Evolutionary conservation across 352 stramenopile species (phyloP).

Genomic region (Phytopythium sindhum): DNA sequence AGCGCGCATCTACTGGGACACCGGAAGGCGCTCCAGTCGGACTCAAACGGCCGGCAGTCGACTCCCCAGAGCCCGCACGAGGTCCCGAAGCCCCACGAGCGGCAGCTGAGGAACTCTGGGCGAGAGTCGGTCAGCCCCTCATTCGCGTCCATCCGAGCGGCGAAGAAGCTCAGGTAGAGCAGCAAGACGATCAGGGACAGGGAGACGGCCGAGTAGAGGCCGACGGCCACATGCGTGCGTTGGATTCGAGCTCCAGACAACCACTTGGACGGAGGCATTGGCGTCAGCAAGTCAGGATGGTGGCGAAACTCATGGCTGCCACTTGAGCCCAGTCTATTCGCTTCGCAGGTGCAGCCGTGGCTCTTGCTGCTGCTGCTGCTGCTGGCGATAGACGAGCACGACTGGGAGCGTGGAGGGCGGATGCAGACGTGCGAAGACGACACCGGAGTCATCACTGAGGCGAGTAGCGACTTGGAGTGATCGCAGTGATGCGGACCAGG

Average conservation of each 20-base stretch:
- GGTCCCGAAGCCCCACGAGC: constrained; percentile 59
- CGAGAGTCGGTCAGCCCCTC: constrained; percentile 14
- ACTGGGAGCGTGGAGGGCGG: neutral
- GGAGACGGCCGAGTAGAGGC: constrained; percentile 45
- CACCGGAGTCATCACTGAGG: neutral
- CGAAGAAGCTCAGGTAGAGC: constrained; percentile 77
- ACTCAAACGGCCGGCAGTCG: constrained; percentile 59
- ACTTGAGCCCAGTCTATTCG: too few relatives aligned
- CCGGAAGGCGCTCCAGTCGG: constrained; percentile 55
- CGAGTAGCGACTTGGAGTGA: neutral
- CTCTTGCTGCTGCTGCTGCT: neutral
- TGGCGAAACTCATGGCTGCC: neutral
- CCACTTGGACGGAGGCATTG: neutral
- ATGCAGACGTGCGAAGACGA: neutral
- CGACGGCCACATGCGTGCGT: constrained; percentile 26
- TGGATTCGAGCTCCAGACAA: neutral
- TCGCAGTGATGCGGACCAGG: too few relatives aligned
- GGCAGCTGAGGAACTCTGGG: constrained; percentile 64
- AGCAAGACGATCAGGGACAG: constrained; percentile 49
- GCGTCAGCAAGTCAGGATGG: neutral
- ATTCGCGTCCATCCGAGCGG: constrained; percentile 38
- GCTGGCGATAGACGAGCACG: neutral
- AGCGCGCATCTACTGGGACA: constrained; percentile 67
- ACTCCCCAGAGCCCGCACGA: constrained; percentile 62
- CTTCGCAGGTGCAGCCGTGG: neutral